phyloP scores from a whole-genome alignment of 2,329 filamentous ascomycete genomes.

The Diplodia seriata region DNA sequence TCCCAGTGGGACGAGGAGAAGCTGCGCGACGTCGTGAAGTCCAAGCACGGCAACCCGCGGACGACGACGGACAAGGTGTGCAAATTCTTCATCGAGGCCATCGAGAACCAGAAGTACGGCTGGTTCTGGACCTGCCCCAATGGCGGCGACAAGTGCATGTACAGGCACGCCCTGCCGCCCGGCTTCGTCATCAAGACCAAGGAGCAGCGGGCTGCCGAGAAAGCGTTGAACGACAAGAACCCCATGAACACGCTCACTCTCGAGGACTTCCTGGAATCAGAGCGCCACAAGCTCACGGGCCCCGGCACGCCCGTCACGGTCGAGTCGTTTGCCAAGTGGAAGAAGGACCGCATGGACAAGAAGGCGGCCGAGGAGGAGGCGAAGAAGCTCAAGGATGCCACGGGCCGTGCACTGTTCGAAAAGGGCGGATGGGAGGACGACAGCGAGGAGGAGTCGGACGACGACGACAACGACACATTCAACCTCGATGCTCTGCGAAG shows the following conservation, averaged over 20 bases:
- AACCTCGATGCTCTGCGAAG: slow-evolving; percentile 82
- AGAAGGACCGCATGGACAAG: slow-evolving; percentile 91
- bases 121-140: slow-evolving; percentile 99
- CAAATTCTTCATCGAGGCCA: slow-evolving; percentile 97
- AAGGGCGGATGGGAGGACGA: slow-evolving; percentile 86
- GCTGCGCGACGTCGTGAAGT: slow-evolving; percentile 84
- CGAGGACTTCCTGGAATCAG: slow-evolving; percentile 95
- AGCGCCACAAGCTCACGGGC: slow-evolving; percentile 93
- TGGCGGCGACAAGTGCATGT: slow-evolving; percentile 97
- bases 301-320: slow-evolving; percentile 91
- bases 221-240: slow-evolving; percentile 93
- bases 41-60: slow-evolving; percentile 96
- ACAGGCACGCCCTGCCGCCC: slow-evolving; percentile 91
- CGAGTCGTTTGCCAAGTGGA: slow-evolving; percentile 95
- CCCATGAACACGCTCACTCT: slow-evolving; percentile 92
- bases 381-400: slow-evolving; percentile 90
- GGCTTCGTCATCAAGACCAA: slow-evolving; percentile 98
- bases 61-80: slow-evolving; percentile 98
- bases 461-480: slow-evolving; percentile 70
- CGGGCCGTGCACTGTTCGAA: slow-evolving; percentile 93
- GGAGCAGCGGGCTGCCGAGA: slow-evolving; percentile 93
- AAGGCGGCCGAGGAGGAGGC: slow-evolving; percentile 94
- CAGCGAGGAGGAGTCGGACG: slow-evolving; percentile 66
- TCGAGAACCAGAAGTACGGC: slow-evolving; percentile 98
- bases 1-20: slow-evolving; percentile 99